Evolutionary conservation across 2,329 filamentous ascomycete species (phyloP), one percentile per base, ranked within the genome.

Genomic region (Fusarium xyrophilum): DNA sequence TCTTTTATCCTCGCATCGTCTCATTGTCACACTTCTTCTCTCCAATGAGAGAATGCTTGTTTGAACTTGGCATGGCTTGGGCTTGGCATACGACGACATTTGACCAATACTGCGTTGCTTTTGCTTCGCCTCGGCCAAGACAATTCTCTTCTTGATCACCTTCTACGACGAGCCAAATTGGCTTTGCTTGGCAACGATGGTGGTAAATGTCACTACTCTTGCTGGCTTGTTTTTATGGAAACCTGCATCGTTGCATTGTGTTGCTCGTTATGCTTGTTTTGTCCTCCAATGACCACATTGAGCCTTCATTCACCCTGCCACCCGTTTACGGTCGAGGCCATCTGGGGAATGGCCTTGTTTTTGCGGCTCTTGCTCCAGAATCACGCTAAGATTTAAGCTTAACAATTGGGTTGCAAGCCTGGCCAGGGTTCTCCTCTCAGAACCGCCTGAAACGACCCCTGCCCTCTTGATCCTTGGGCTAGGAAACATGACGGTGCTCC

Each of bases 321-420:
- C 21, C 32, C 27, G 27, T 43, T 50, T 32, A 53, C 30, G 28
- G 52, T 35, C 33, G 30, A 25, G 35, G 14, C 42, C 39, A 43
- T 60, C 33, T 28, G 15, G 23, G 33, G 19, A 13, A 52, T n/a
- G 33, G 35, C 61, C 43, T 51, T 43, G 38, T 52, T 56, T 36
- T 43, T 44, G 66, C 54, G 62, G 62, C 66, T 69, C 66, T 67
- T 40, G 43, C 30, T 47, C 39, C 63, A 63, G 33, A 51, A 56
- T 15, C 46, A 25, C 63, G 67, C 67, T 70, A 69, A 68, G 33
- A 67, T 67, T 69, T 69, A 69, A 69, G 67, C 67, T 69, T 67
- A 69, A 69, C 58, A 48, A 39, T 48, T 60, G 47, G 54, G 46
- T 53, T 48, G 44, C 60, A 64, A 46, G 35, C 47, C 25, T 55